Base-by-base conservation (phyloP, 257 asterid genomes). In the Solanum arcanum region DNA sequence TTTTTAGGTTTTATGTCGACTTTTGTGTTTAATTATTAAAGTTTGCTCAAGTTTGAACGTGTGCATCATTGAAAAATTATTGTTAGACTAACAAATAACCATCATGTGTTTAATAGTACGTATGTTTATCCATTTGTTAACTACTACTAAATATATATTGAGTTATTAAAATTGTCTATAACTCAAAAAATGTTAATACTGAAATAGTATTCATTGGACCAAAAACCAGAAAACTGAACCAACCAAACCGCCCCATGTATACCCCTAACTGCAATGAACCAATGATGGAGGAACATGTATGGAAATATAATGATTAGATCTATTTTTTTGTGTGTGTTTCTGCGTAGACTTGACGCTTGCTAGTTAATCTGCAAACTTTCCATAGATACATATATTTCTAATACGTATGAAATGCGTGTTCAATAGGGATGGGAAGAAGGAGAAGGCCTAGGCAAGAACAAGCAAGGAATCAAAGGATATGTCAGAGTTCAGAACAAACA, bases 371-470 rank as follows among this genome's bases (percentile, higher is more conserved):
- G 85, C 44, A 27, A 39, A 81, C 11, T 81, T 81, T 5, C 69
- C 7, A 29, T 81, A 1, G 5, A 49, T 81, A 18, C 60, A 27
- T 18, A 23, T 73, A 8, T 73, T 86, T 84, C 47, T 49, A 68
- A 80, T 73, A 14, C 12, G 5, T 25, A 56, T 11, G 85, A 20
- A 80, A 59, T 88, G 69, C 20, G 74, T 69, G 75, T 85, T 75
- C 73, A 39, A 83, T 87, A 97, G 99, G 98, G 99, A 85, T 97
- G 98, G 99, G 99, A 95, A 94, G 99, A 97, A 94, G 99, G 99
- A 86, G 98, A 97, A 92, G 99, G 99, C 59, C 95, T 95, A 35
- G 99, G 99, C 76, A 97, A 92, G 90, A 98, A 95, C 70, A 97
- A 97, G 86, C 99, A 97, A 93, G 99, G 99, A 56, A 97, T 97